Evolutionary conservation across 2,329 filamentous ascomycete species (phyloP).

Genomic region (Calonectria leucothoes): DNA sequence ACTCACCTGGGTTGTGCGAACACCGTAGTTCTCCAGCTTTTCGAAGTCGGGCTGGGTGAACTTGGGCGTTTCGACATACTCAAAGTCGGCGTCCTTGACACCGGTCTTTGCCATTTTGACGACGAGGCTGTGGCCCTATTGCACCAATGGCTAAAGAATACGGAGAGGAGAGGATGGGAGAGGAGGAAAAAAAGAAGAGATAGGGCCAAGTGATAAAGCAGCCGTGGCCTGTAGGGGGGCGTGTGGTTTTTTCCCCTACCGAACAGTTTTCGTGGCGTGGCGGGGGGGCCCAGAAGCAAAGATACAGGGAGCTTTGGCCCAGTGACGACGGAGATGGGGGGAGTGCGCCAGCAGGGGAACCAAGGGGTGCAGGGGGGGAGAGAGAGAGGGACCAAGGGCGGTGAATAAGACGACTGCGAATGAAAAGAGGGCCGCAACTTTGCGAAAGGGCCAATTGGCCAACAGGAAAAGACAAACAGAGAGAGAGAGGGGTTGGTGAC

Average conservation of each 20-base stretch:
- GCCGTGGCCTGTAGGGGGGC: constrained; percentile 19
- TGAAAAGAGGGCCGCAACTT: neutral
- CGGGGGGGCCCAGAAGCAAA: constrained; percentile 10
- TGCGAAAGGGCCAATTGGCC: neutral
- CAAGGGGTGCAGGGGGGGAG: neutral
- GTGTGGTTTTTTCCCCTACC: constrained; percentile 34
- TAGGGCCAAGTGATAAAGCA: constrained; percentile 19
- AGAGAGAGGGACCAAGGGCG: neutral
- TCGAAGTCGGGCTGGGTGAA: constrained; percentile 70
- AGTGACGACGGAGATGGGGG: neutral
- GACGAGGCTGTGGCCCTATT: constrained; percentile 34
- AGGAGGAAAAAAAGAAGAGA: constrained; percentile 24
- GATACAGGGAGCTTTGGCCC: constrained; percentile 16
- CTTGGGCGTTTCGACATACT: constrained; percentile 56
- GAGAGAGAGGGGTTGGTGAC: constrained; percentile 32
- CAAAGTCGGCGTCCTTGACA: constrained; percentile 51
- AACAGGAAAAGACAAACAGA: neutral
- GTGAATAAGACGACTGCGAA: constrained; percentile 6
- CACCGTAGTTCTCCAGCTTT: constrained; percentile 69
- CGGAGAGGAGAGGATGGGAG: constrained; percentile 26
- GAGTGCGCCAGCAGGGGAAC: neutral
- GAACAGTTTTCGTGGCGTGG: constrained; percentile 22
- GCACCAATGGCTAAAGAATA: constrained; percentile 40
- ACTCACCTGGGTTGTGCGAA: constrained; percentile 53
- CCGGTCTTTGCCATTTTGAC: constrained; percentile 49